A percentile compares a stretch with the other conserved stretches of the same genome.
Conservation (phyloP, 2,329 filamentous ascomycete species). For the Cytospora mali region DNA sequence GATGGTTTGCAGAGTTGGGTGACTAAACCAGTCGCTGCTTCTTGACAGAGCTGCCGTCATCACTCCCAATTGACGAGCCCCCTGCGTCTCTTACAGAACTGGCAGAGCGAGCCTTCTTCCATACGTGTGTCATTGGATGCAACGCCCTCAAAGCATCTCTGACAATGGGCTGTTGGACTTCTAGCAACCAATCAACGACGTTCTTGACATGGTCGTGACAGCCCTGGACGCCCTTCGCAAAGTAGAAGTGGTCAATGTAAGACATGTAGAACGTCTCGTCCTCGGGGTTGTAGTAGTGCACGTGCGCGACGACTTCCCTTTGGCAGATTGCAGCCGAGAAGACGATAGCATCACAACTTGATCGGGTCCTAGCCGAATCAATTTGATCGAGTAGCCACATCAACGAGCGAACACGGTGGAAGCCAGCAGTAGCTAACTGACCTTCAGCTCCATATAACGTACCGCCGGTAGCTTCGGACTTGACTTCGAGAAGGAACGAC, state of each 20-base stretch:
- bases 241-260: conserved; percentile 1
- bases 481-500: conserved; percentile 1
- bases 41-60: too few relatives aligned
- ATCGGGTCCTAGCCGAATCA: not conserved
- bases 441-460: not conserved
- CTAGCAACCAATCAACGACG: not conserved
- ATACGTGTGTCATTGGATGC: not conserved
- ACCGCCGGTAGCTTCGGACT: conserved; percentile 1
- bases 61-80: not conserved
- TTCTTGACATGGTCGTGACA: not conserved
- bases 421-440: not conserved
- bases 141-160: not conserved
- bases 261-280: not conserved
- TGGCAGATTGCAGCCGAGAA: not conserved
- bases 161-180: not conserved
- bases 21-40: too few relatives aligned
- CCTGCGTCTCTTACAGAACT: not conserved
- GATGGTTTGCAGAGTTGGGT: too few relatives aligned
- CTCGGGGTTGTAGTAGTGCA: conserved; percentile 1
- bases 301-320: not conserved
- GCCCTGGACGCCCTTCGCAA: not conserved
- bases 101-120: conserved; percentile 1
- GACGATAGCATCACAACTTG: not conserved
- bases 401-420: not conserved
- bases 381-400: not conserved